Evolutionary conservation across 1,139 yeast species (phyloP).

Genomic region (Geotrichum phurueaensis): DNA sequence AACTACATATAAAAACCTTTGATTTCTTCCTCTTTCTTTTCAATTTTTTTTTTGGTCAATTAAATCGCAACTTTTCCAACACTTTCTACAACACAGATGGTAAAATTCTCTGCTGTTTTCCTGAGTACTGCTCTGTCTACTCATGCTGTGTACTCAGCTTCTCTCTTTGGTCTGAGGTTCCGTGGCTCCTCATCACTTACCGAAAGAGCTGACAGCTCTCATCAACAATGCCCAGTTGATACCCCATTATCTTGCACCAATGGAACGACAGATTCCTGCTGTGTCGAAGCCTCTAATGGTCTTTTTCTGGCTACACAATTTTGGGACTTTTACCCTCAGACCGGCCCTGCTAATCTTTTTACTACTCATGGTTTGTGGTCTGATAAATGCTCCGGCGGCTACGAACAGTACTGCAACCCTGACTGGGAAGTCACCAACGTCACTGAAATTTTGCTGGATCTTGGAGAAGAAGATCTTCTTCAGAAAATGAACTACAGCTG

Average conservation of each 20-base stretch:
- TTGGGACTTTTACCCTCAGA: conserved; percentile 86
- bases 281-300: conserved; percentile 88
- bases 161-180: not conserved
- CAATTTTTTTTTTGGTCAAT: too few species aligned
- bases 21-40: not conserved
- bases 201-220: conserved; percentile 18
- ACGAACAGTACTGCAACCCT: conserved; percentile 68
- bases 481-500: conserved; percentile 56
- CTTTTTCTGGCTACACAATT: conserved; percentile 80
- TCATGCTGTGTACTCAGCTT: not conserved
- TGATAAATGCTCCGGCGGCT: conserved; percentile 71
- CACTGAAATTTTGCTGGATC: conserved; percentile 45
- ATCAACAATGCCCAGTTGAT: conserved; percentile 53
- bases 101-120: not conserved
- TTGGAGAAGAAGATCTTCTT: conserved; percentile 50
- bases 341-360: conserved; percentile 71
- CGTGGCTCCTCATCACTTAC: not conserved
- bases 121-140: not conserved
- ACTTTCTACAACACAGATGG: not conserved
- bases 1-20: too few species aligned
- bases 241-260: conserved; percentile 59
- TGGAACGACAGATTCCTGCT: conserved; percentile 48
- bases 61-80: not conserved
- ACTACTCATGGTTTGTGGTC: conserved; percentile 89
- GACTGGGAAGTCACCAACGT: conserved; percentile 53